Evolutionary conservation across 2,329 filamentous ascomycete species (phyloP).

Genomic region (Scopulariopsis brevicaulis): DNA sequence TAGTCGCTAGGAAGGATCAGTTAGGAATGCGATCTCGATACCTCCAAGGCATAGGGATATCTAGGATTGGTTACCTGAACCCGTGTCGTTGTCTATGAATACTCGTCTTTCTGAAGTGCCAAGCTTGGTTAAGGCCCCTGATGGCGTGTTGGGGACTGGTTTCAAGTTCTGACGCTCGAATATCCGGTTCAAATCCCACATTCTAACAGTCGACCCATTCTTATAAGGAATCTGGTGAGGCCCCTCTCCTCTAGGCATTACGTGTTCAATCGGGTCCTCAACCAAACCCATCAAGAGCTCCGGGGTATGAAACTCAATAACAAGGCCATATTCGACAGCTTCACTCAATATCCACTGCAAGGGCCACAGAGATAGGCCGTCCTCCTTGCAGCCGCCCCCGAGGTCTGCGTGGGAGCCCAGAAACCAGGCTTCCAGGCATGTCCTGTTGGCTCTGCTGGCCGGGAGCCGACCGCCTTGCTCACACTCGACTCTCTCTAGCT

Average conservation of each 20-base stretch:
- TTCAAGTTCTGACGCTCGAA: background rate
- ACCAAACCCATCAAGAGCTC: background rate
- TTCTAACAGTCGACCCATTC: background rate
- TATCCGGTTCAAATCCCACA: background rate
- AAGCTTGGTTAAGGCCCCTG: background rate
- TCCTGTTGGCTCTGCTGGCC: background rate
- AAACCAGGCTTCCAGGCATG: constrained; percentile 20
- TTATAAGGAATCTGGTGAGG: background rate
- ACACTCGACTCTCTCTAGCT: constrained; percentile 13
- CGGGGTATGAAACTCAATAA: constrained; percentile 10
- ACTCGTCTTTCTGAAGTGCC: background rate
- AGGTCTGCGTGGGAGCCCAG: constrained; percentile 24
- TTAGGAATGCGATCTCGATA: too few relatives aligned
- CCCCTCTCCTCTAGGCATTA: background rate
- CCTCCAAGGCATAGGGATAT: too few relatives aligned
- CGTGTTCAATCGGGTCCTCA: constrained; percentile 9
- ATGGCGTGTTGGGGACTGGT: background rate
- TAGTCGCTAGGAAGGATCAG: background rate
- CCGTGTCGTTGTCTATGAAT: background rate
- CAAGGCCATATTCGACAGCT: constrained; percentile 16
- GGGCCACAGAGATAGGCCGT: constrained; percentile 26
- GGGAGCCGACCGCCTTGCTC: constrained; percentile 10
- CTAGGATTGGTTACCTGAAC: background rate
- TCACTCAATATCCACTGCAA: constrained; percentile 29
- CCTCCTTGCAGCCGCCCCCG: constrained; percentile 20